Base-by-base conservation (phyloP, 352 stramenopile genomes). In the Globisporangium alternatum region DNA sequence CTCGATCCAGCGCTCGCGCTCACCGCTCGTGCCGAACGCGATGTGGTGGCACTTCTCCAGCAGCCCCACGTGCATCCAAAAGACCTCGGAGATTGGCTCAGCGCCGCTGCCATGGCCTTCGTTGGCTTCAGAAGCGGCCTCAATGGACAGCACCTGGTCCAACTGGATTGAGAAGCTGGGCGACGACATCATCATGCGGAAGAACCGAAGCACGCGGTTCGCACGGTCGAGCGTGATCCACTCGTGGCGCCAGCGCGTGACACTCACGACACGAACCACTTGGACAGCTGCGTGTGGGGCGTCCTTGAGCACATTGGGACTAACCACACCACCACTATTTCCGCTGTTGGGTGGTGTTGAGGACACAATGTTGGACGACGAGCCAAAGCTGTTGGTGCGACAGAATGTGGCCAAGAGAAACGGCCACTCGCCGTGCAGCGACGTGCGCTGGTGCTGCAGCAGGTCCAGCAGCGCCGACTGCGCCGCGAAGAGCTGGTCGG, bases 11-110 rank as follows among this genome's bases (percentile, higher is more conserved):
- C 70, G 70, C 10, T 68, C 44, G 5, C 73, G 79, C 48, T 84
- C 76, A 31, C 69, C 56, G 6, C 22, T 28, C 1, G 62, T 74
- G 0, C 67, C 69, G 37, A 89, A 86, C 6, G 75, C 78, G 7
- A 89, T 22, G 58, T 86, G 76, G 33, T 86, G 74, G 25, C 76
- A 83, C 22, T 73, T 78, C 44, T 66, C 68, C 21, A 88, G 61
- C 9, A 66, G 65, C 21, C 66, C 76, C 7, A 88, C 56, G 10
- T 78, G 69, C 41, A 90, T 45, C 80, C 80, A 89, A 43, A 72
- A 77, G n/a, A 89, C 49, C 22, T 63, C 53, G 17, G 56, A 28
- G 0, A 30, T 13, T 7, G 62, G 5, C 15, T 64, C 48, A 2
- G 30, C 19, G 33, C 62, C 56, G 2, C 53, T 47, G 41, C 13